Conservation (phyloP, 805 yeast genomes). For the Metschnikowia kofuensis region DNA sequence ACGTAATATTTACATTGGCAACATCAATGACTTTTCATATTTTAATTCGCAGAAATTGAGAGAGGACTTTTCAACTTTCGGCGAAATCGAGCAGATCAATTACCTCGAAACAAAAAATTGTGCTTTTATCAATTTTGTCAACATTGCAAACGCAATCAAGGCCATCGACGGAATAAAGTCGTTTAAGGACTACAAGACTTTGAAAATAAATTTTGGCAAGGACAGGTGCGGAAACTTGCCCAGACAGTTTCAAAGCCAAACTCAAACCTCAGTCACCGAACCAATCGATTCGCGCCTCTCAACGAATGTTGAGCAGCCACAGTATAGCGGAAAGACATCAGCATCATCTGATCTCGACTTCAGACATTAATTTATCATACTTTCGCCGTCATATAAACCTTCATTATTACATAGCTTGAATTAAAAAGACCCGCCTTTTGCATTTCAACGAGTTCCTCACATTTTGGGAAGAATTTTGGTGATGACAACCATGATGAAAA, state of each 20-base stretch:
- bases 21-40: slow-evolving; percentile 48
- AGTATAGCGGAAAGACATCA: slow-evolving; percentile 7
- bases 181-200: slow-evolving; percentile 55
- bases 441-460: slow-evolving; percentile 8
- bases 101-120: slow-evolving; percentile 80
- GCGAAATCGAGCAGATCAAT: slow-evolving; percentile 94
- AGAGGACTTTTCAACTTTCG: slow-evolving; percentile 73
- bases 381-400: neutral
- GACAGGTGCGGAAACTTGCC: slow-evolving; percentile 90
- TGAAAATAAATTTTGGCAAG: slow-evolving; percentile 57
- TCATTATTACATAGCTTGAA: neutral
- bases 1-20: slow-evolving; percentile 86
- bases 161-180: slow-evolving; percentile 90
- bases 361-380: neutral
- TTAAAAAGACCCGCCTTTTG: too few relatives aligned
- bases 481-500: slow-evolving; percentile 31
- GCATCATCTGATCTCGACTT: slow-evolving; percentile 11
- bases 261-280: slow-evolving; percentile 6
- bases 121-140: slow-evolving; percentile 88
- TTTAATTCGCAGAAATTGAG: slow-evolving; percentile 62
- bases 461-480: slow-evolving; percentile 37
- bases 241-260: slow-evolving; percentile 55
- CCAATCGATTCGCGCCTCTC: slow-evolving; percentile 2
- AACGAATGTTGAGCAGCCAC: neutral
- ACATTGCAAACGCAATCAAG: slow-evolving; percentile 81